Conservation (phyloP, 345 rosid genomes). For the Alliaria petiolata region DNA sequence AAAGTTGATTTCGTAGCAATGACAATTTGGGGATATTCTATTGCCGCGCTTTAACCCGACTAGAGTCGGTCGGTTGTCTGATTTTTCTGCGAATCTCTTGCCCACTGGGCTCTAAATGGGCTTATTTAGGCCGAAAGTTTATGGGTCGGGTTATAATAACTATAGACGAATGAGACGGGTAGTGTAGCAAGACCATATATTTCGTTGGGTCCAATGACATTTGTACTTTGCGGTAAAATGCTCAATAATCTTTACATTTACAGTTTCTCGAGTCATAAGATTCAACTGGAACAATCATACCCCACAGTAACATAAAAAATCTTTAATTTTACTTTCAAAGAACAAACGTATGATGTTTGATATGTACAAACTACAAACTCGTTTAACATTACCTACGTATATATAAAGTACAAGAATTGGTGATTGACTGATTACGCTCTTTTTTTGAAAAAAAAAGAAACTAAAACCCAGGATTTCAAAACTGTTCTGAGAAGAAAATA, state of each 20-base stretch:
- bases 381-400: not conserved
- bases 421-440: slow-evolving; percentile 12
- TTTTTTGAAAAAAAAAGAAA: not conserved
- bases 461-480: slow-evolving; percentile 12
- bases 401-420: not conserved
- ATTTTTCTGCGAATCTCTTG: too few species aligned
- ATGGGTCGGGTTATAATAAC: too few species aligned
- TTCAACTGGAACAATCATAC: not conserved
- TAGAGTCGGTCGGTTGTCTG: too few species aligned
- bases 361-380: slow-evolving; percentile 21
- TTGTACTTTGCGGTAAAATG: not conserved
- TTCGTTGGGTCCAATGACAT: not conserved
- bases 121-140: too few species aligned
- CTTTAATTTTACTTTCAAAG: not conserved
- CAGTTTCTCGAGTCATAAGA: not conserved
- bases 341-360: not conserved
- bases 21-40: too few species aligned
- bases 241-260: not conserved
- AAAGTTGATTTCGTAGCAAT: too few species aligned
- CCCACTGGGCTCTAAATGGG: too few species aligned
- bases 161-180: too few species aligned
- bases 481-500: slow-evolving; percentile 25
- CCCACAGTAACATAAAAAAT: not conserved
- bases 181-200: slow-evolving; percentile 18
- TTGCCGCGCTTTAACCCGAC: too few species aligned